A percentile compares a stretch with the other conserved stretches of the same genome.
phyloP scores from a whole-genome alignment of 1,284 basidiomycete species.

The Xerocomus cyaneibrunnescens region DNA sequence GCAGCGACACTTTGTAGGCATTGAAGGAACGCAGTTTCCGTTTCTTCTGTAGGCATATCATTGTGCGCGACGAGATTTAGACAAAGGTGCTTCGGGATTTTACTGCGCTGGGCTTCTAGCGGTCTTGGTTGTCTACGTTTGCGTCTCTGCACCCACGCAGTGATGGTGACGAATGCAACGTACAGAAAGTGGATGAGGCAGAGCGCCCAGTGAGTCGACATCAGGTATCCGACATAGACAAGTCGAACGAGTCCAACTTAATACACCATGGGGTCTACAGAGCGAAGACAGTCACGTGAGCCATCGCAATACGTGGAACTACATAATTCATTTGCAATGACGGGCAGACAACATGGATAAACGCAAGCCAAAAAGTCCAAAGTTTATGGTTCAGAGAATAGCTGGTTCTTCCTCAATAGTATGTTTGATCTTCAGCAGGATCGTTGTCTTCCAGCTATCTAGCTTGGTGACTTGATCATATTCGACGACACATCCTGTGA shows the following conservation, averaged over 20 bases:
- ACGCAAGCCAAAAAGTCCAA: background rate
- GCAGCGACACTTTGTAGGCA: constrained; percentile 50
- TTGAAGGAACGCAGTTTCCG: constrained; percentile 47
- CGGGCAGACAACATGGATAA: background rate
- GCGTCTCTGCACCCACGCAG: constrained; percentile 41
- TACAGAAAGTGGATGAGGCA: constrained; percentile 59
- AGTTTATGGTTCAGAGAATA: constrained; percentile 33
- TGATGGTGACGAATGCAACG: constrained; percentile 42
- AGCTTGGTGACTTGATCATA: constrained; percentile 88
- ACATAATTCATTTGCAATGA: constrained; percentile 2
- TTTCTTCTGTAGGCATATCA: constrained; percentile 33
- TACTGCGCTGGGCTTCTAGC: constrained; percentile 49
- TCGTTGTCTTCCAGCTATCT: constrained; percentile 93
- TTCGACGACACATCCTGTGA: constrained; percentile 78
- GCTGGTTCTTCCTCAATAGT: constrained; percentile 62
- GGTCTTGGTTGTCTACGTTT: constrained; percentile 42
- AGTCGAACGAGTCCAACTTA: no score
- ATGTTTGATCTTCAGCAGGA: constrained; percentile 87
- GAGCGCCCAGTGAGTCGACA: constrained; percentile 47
- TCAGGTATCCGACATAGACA: constrained; percentile 19
- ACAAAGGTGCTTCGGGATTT: constrained; percentile 63
- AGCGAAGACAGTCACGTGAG: constrained; percentile 12
- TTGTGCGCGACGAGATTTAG: constrained; percentile 52
- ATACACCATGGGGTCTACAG: no score
- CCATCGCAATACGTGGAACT: constrained; percentile 16